A percentile compares a stretch with the other conserved stretches of the same genome.
Conservation (phyloP, 2,329 filamentous ascomycete species). For the Beauveria sp. region DNA sequence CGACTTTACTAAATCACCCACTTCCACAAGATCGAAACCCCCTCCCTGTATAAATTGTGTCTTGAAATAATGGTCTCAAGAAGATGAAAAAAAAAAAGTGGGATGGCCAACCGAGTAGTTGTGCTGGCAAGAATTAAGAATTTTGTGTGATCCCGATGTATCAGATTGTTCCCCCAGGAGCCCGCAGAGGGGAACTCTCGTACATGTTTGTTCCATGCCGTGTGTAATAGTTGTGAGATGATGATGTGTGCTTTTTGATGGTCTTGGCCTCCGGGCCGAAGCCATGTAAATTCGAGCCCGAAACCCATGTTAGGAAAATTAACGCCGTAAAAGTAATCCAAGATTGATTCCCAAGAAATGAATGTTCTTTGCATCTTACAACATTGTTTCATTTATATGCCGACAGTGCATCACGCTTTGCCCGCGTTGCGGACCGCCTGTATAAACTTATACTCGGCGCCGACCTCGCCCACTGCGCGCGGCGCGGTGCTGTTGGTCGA, state of each 20-base stretch:
- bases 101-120: not conserved
- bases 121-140: not conserved
- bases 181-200: not conserved
- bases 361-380: not conserved
- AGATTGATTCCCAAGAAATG: conserved; percentile 1
- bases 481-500: conserved; percentile 23
- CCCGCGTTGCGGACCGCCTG: conserved; percentile 31
- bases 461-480: conserved; percentile 31
- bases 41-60: not conserved
- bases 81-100: not conserved
- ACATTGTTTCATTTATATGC: not conserved
- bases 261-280: not conserved
- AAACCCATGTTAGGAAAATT: not conserved
- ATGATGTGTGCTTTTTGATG: conserved; percentile 4
- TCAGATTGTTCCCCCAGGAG: not conserved
- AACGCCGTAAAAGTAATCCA: conserved; percentile 7
- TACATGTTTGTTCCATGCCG: not conserved
- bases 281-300: not conserved
- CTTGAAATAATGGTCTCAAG: not conserved
- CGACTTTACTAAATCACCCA: not conserved
- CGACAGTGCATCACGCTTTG: conserved; percentile 21
- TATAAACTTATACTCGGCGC: conserved; percentile 44
- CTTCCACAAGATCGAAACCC: not conserved
- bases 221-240: not conserved
- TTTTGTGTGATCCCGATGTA: not conserved